phyloP scores from a whole-genome alignment of 2,329 filamentous ascomycete species.

The Tolypocladium ovalisporum region DNA sequence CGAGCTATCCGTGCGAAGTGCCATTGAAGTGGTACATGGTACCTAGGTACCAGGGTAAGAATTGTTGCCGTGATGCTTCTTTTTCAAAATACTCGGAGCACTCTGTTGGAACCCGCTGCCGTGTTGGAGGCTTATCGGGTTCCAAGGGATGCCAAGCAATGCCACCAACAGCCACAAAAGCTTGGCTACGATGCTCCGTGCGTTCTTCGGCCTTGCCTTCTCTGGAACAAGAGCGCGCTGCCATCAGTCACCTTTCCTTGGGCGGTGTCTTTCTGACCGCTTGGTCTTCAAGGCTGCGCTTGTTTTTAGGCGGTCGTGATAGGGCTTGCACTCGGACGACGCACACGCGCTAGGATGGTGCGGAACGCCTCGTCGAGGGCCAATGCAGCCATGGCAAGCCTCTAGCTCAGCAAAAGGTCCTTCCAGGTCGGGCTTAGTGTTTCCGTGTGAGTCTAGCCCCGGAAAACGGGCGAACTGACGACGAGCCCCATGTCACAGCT shows the following conservation, averaged over 20 bases:
- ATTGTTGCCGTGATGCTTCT: neutral
- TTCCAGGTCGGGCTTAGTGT: neutral
- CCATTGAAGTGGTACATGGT: no score
- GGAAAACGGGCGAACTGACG: neutral
- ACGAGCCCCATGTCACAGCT: neutral
- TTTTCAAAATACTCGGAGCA: neutral
- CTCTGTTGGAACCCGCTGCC: neutral
- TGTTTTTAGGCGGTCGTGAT: neutral
- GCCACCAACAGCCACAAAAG: neutral
- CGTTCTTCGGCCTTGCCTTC: neutral
- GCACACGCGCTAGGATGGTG: neutral
- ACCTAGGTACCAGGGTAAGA: no score
- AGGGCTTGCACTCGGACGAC: neutral
- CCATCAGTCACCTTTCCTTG: neutral
- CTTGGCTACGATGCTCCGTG: neutral
- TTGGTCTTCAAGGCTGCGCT: neutral
- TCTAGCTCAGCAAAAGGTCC: conserved; percentile 5
- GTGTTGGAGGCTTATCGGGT: neutral
- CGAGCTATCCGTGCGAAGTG: neutral
- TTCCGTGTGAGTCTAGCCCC: neutral
- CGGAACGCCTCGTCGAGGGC: conserved; percentile 4
- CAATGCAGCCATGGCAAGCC: conserved; percentile 1
- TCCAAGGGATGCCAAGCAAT: neutral
- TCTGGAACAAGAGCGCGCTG: neutral
- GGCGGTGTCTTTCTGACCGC: neutral